Base-by-base conservation (phyloP, 768 basidiomycete species). In the Leccinum imitatum region DNA sequence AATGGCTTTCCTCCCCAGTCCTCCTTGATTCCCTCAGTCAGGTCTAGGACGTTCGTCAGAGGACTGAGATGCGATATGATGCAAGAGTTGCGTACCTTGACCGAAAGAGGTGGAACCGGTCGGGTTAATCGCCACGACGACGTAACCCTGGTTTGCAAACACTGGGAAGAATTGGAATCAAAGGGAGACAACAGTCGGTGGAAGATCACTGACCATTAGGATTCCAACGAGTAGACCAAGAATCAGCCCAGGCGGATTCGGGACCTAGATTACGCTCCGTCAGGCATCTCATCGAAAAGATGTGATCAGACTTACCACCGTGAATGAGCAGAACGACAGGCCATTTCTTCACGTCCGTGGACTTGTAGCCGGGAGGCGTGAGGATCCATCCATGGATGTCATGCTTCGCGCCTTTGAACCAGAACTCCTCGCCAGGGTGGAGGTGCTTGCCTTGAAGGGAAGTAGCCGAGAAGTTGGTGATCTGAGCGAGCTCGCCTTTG, bases 101-200 rank as follows among this genome's bases (percentile, higher is more conserved):
- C 94, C 95, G 65, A 95, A 97, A 0, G 91, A 88, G 4, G 96
- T 98, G 30, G 89, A 91, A 9, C 96, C 96, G 0, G 95, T 96
- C 3, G 96, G 96, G 71, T 98, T 98, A 66, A 97, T 87, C 31
- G 88, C 80, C 44, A 97, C 81, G 11, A 86, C 84, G 66, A 96
- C 87, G 74, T 98, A 99, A 0, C 96, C 94, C 69, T 93, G 90
- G 66, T 87, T 84, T 11, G 93, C 85, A 65, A 93, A 95, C 9
- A 90, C 86, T 90, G 37, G 25, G 13, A 31, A n/a, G 58, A 39
- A 58, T 59, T 15, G 44, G 53, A 39, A 31, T 50, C 14, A 37
- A 8, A 11, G 2, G 21, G 33, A 46, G 41, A 35, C 19, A 37
- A 1, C 1, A 48, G 8, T n/a, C 37, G 51, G 50, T 13, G 25